Evolutionary conservation across 345 rosid species (phyloP), one percentile per base, ranked within the genome.

Genomic region (Pelargonium nanum): DNA sequence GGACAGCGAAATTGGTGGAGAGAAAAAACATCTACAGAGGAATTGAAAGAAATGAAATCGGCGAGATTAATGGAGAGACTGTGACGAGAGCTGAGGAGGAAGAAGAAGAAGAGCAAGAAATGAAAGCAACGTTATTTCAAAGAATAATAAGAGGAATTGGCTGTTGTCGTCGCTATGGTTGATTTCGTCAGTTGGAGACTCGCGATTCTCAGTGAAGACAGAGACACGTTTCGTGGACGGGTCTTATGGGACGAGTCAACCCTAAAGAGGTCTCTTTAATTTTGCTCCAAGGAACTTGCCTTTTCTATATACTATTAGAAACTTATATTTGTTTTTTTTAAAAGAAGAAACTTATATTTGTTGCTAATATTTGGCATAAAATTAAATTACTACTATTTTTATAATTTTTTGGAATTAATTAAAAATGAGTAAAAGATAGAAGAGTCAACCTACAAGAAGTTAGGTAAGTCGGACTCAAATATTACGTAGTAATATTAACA

Each of bases 1-100:
- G 61, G 76, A 74, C 59, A 74, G 74, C 78, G 72, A 74, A 52
- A 59, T 61, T 55, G 32, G 53, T 21, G 81, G 76, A 55, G 57
- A 67, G 61, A 55, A 69, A 66, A 26, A 63, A 69, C 69, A 63
- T 58, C 70, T 56, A 45, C 52, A 2, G 62, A 45, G 40, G 19
- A 56, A 12, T 60, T 61, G n/a, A n/a, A n/a, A n/a, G n/a, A n/a
- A n/a, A n/a, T n/a, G n/a, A n/a, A n/a, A n/a, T n/a, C n/a, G n/a
- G 68, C 70, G 70, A 25, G 58, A 72, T 63, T 68, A 45, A 50
- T 51, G 68, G 77, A 53, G 21, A 10, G 62, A 57, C 24, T 25
- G 34, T 26, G 53, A 16, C n/a, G 40, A 59, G 48, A 44, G 4
- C 21, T 34, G 55, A 59, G 52, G 26, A 34, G 17, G 13, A 53